Evolutionary conservation across 768 basidiomycete genomes (phyloP).

Genomic region (Kwoniella europaea): DNA sequence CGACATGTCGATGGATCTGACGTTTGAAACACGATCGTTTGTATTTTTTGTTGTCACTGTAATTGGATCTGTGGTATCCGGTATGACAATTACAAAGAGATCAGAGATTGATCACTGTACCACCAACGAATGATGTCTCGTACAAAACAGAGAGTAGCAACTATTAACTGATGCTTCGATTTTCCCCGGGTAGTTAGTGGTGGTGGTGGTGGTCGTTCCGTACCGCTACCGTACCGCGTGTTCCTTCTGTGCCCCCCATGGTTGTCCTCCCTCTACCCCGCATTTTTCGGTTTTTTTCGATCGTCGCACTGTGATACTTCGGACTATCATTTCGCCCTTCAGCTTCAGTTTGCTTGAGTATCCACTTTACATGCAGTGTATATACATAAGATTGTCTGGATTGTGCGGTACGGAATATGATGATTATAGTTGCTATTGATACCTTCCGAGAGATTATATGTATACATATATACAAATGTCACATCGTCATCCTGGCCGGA

Average conservation of each 20-base stretch:
- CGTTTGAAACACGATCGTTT: background rate
- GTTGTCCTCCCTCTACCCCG: background rate
- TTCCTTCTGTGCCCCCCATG: background rate
- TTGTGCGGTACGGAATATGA: too few relatives aligned
- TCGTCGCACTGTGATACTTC: background rate
- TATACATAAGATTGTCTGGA: too few relatives aligned
- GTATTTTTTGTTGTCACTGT: too few relatives aligned
- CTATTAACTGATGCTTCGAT: too few relatives aligned
- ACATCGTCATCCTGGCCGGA: too few relatives aligned
- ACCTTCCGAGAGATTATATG: too few relatives aligned
- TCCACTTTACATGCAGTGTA: background rate
- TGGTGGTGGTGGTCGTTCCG: background rate
- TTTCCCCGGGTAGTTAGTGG: too few relatives aligned
- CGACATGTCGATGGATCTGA: slow-evolving; percentile 1
- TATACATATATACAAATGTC: too few relatives aligned
- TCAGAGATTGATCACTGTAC: background rate
- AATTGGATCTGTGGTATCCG: too few relatives aligned
- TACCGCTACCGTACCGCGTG: background rate
- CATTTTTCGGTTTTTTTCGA: background rate
- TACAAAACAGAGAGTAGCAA: background rate
- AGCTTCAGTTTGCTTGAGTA: background rate
- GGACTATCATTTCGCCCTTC: background rate
- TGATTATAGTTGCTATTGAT: too few relatives aligned
- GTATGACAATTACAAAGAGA: background rate
- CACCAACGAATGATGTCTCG: background rate